Base-by-base conservation (phyloP, 2,329 filamentous ascomycete genomes). In the Magnaporthales sp. region DNA sequence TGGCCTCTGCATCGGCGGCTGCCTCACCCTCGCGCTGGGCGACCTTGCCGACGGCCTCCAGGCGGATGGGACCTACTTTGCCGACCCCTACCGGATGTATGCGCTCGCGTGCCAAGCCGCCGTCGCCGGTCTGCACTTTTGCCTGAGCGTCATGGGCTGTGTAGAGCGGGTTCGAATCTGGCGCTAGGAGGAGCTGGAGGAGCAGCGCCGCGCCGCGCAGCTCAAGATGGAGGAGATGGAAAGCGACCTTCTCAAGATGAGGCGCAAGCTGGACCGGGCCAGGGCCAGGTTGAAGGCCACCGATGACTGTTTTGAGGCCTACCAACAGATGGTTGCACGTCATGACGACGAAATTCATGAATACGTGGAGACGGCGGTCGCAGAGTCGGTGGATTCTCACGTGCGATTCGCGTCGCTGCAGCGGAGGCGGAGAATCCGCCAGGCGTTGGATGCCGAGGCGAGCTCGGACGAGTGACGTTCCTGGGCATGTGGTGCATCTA, bases 71-170 rank as follows among this genome's bases (percentile, higher is more conserved):
- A 31, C 54, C 11, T 66, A 66, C 54, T 15, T 32, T 24, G 64
- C 64, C 51, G 64, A 66, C 32, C 64, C 64, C 3, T 66, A 66
- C 32, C 46, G 64, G 11, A 66, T 32, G 24, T 66, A 66, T 24
- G 64, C 64, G 13, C 26, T 66, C 6, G 64, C 64, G 11, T 24
- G 26, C n/a, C 64, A 66, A 54, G 64, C 51, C 27, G 29, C 64
- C 5, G 64, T 61, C 10, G 64, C 51, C 4, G 26, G 51, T 5
- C 9, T 66, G 26, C 64, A 66, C 26, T 24, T 66, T 22, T 13
- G 56, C 30, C 64, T 66, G 2, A 26, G 51, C 30, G 30, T 66
- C 6, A 24, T 66, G 13, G 51, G 64, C 29, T 66, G 64, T n/a
- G 64, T 66, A 29, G 64, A 66, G 51, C 54, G 58, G 29, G 22